Conservation (phyloP, 345 rosid genomes). For the Aegle marmelos region DNA sequence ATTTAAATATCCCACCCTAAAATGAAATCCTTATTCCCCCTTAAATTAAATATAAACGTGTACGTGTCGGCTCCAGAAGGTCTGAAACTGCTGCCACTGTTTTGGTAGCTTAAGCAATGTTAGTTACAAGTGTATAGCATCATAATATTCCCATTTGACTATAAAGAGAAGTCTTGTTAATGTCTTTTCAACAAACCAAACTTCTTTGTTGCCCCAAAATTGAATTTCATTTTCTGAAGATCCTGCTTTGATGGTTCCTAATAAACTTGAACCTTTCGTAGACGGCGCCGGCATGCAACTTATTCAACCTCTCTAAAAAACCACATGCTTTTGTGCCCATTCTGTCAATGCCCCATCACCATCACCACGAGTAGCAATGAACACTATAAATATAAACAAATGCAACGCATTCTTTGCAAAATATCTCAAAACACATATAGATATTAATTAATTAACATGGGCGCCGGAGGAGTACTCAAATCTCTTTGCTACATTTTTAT, state of each 20-base stretch:
- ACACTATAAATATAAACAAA: slow-evolving; percentile 23
- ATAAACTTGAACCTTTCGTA: background rate
- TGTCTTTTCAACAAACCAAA: slow-evolving; percentile 5
- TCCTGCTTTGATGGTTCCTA: slow-evolving; percentile 8
- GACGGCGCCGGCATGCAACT: slow-evolving; percentile 23
- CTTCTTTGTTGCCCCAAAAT: background rate
- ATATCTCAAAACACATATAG: background rate
- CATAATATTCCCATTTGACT: no score
- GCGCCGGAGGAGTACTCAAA: background rate
- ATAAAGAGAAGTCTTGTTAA: background rate
- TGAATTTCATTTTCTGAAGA: slow-evolving; percentile 12
- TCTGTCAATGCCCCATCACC: slow-evolving; percentile 2
- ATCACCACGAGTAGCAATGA: background rate
- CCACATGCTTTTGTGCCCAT: slow-evolving; percentile 4
- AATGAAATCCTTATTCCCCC: no score
- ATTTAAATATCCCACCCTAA: no score
- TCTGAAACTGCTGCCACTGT: background rate
- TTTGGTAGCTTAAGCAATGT: background rate
- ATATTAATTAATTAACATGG: slow-evolving; percentile 7
- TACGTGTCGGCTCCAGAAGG: background rate
- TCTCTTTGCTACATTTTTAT: slow-evolving; percentile 1
- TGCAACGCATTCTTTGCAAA: background rate
- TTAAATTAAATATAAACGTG: no score
- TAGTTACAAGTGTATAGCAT: background rate
- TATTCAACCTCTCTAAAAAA: background rate